These are phyloP conservation scores for Ogataea paraovalis DNA, from an alignment of 805 yeast genomes.

Conservation along the genomic window DNA sequence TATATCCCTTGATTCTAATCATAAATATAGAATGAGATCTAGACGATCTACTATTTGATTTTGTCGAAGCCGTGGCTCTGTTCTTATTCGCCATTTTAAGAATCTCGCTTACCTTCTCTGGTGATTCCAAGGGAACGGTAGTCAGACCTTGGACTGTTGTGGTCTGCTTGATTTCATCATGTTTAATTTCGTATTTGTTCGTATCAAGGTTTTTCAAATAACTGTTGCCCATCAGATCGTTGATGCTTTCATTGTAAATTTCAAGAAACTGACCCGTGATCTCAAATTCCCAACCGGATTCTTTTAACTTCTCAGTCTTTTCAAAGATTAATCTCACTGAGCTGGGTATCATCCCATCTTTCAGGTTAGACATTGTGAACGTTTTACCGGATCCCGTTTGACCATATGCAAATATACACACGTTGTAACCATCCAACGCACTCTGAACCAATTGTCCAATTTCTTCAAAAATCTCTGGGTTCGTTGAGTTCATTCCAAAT, in stretches of 20 bases:
- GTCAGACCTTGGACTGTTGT: slow-evolving; percentile 63
- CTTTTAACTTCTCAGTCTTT: slow-evolving; percentile 43
- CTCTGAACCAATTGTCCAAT: slow-evolving; percentile 81
- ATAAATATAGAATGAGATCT: slow-evolving; percentile 86
- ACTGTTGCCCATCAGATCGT: slow-evolving; percentile 53
- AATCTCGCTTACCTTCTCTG: not conserved
- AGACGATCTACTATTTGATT: slow-evolving; percentile 78
- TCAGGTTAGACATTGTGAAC: slow-evolving; percentile 71
- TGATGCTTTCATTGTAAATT: slow-evolving; percentile 79
- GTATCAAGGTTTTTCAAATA: slow-evolving; percentile 19
- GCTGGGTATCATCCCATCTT: slow-evolving; percentile 77
- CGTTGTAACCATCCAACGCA: slow-evolving; percentile 84
- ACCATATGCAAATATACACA: slow-evolving; percentile 94
- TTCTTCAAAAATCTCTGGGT: slow-evolving; percentile 72
- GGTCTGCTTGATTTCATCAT: slow-evolving; percentile 48
- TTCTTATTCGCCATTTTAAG: slow-evolving; percentile 44
- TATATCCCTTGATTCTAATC: slow-evolving; percentile 53
- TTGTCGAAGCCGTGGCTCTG: slow-evolving; percentile 79
- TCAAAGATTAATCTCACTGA: slow-evolving; percentile 70
- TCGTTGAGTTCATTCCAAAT: slow-evolving; percentile 51
- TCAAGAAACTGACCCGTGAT: slow-evolving; percentile 78
- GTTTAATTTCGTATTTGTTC: slow-evolving; percentile 64
- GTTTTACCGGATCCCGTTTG: slow-evolving; percentile 98
- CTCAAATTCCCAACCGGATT: slow-evolving; percentile 59
- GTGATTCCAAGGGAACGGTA: slow-evolving; percentile 25